Base-by-base conservation (phyloP, 768 basidiomycete genomes). In the Rhizopogon vesiculosus region DNA sequence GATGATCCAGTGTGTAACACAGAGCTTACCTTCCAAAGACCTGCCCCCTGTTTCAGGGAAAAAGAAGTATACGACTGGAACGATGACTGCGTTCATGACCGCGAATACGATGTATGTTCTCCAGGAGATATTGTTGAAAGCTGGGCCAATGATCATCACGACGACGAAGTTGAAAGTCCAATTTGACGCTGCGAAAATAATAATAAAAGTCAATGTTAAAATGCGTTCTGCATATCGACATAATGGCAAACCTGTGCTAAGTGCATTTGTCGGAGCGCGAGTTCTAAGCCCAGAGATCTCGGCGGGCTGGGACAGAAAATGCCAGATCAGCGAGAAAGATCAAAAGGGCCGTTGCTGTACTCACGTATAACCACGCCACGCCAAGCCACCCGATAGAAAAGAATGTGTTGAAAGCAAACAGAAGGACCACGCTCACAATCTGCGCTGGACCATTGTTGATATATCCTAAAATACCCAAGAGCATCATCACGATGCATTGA, bases 321-420 rank as follows among this genome's bases (percentile, higher is more conserved):
- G 45, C 44, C 18, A 39, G 25, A 31, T 57, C 43, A 33, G 39
- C 10, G 12, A 49, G 22, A 22, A 18, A 38, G 48, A 49, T 55
- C 38, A 18, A 45, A 19, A 15, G 9, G 4, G 1, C 12, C 35
- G 22, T 38, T 45, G 35, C 45, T 56, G 31, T 39, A 51, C 48
- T 51, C 33, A 60, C 61, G 25, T 62, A 73, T 28, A 74, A 59
- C 69, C 71, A 75, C 1, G 72, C 68, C 57, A 71, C 67, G 9
- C 71, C 69, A 12, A 74, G 68, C 72, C 72, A 74, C 2, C 72
- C 74, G 42, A 69, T 57, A 4, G 70, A 69, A 59, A 75, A 75
- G 59, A 66, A 72, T 16, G 65, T 64, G 49, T 74, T 71, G 67
- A 69, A 75, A n/a, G 66, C 53, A 62, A 74, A 72, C 0, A 70